Base-by-base conservation (phyloP, 495 filamentous ascomycete species). In the Aspergillus sclerotiicarbonarius region DNA sequence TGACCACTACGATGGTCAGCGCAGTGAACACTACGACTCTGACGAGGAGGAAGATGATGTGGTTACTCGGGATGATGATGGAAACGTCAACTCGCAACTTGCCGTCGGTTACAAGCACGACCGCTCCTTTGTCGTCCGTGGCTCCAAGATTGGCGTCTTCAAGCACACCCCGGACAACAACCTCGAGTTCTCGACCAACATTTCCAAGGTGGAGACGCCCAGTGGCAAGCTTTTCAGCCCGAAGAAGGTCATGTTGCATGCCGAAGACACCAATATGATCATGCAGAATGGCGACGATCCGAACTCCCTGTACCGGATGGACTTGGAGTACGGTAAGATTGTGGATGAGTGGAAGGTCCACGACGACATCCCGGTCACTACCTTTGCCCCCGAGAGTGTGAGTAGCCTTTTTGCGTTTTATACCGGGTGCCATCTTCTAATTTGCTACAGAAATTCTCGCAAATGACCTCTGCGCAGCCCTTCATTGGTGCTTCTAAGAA, bases 281-380 rank as follows among this genome's bases (percentile, higher is more conserved):
- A 74, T 98, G 43, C 95, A 98, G 67, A 90, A 93, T 62, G 79
- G 79, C 30, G 77, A 85, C 33, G 85, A 97, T 58, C 91, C 95
- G 6, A 92, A 98, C 74, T 90, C 87, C 29, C 78, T 98, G n/a
- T 98, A 91, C 66, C 90, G 90, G 25, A 97, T 98, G 94, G 94
- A 98, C 77, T 77, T 98, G 58, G 95, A 98, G 65, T 95, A 94
- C 66, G 94, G 94, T 54, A 98, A 96, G 77, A 90, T 98, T n/a
- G 91, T 98, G 2, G 95, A 98, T 67, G 95, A 98, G 72, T 98
- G 94, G 94, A 97, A 96, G 63, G 83, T 98, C n/a, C 93, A 98
- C 65, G 92, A 98, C 55, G 91, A 98, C 74, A 97, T 98, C 56
- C 84, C 88, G 0, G 91, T 98, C 51, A 84, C 88, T 18, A 91